These are phyloP conservation scores for Cocos nucifera DNA, from an alignment of 176 grass and related monocot genomes.

Conservation along the genomic window DNA sequence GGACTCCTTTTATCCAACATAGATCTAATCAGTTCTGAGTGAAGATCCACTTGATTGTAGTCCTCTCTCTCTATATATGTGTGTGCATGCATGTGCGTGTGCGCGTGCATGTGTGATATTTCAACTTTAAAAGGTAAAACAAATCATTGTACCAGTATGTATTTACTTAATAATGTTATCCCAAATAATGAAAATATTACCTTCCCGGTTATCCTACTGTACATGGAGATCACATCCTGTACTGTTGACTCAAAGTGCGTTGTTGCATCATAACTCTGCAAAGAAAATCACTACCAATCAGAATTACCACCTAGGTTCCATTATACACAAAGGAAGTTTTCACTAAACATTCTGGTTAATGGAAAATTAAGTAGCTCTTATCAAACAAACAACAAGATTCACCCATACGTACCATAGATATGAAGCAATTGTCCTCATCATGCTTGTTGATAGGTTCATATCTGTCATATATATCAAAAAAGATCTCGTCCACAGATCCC, in stretches of 20 bases:
- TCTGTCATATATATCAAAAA: constrained; percentile 76
- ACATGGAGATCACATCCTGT: constrained; percentile 71
- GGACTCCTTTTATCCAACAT: too few relatives aligned
- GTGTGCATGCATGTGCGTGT: too few relatives aligned
- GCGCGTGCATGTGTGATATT: neutral
- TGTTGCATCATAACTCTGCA: constrained; percentile 90
- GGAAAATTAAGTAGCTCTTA: neutral
- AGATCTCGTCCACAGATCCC: constrained; percentile 67
- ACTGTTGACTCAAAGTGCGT: constrained; percentile 97
- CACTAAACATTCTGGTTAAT: too few relatives aligned
- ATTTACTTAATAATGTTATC: constrained; percentile 1
- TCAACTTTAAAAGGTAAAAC: neutral
- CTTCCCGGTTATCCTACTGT: constrained; percentile 82
- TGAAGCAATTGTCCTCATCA: constrained; percentile 74
- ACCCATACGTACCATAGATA: constrained; percentile 61
- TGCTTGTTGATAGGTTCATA: constrained; percentile 64
- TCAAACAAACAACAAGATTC: neutral
- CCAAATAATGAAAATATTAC: constrained; percentile 32
- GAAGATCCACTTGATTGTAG: too few relatives aligned
- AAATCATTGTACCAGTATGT: neutral
- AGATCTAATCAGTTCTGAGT: too few relatives aligned
- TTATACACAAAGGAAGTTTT: too few relatives aligned
- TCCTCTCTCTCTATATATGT: too few relatives aligned
- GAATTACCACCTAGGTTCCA: too few relatives aligned
- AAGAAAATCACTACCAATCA: neutral